Base-by-base conservation (phyloP, 768 basidiomycete species). In the Boletellus sp. region DNA sequence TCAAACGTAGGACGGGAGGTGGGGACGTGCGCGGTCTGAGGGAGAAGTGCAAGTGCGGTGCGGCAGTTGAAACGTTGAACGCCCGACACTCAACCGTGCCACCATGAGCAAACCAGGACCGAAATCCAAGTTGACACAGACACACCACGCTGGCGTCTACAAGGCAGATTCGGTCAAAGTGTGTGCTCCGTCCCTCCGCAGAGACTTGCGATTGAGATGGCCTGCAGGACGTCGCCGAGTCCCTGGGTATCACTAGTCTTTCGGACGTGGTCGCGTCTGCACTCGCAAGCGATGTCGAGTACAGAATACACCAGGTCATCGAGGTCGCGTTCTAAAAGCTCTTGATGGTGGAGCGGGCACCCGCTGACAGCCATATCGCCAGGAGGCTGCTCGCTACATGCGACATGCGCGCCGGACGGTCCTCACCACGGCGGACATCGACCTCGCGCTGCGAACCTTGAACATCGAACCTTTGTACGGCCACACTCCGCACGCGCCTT, bases 381-480 rank as follows among this genome's bases (percentile, higher is more conserved):
- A 68, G 87, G 95, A 98, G 79, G 93, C 95, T 9, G 85, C 93
- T 22, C 87, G 94, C 45, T 99, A 95, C 70, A 96, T 95, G 90
- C 81, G 93, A 20, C 94, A 98, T 68, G 89, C 89, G 6, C 83
- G 90, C 50, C 78, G 96, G 47, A 92, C 88, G n/a, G 88, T 88
- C 1, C 76, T 99, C 67, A 88, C 84, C 9, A 89, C 93, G 6
- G 77, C 84, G 20, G 96, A 99, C 71, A 84, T 98, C 50, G 94
- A 97, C 69, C 85, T 90, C 54, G 96, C 96, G 1, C 75, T 99
- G 41, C 90, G 91, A 53, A 91, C 90, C 2, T 78, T 95, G 48
- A 98, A 97, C 71, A 92, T 98, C 56, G 96, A 98, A 68, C 96
- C 96, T 11, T 73, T 98, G 20, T 98, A 89, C 63, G 96, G 88